Evolutionary conservation across 2,329 filamentous ascomycete genomes (phyloP), one percentile per base, ranked within the genome.

Genomic region (Didymella pinodella): DNA sequence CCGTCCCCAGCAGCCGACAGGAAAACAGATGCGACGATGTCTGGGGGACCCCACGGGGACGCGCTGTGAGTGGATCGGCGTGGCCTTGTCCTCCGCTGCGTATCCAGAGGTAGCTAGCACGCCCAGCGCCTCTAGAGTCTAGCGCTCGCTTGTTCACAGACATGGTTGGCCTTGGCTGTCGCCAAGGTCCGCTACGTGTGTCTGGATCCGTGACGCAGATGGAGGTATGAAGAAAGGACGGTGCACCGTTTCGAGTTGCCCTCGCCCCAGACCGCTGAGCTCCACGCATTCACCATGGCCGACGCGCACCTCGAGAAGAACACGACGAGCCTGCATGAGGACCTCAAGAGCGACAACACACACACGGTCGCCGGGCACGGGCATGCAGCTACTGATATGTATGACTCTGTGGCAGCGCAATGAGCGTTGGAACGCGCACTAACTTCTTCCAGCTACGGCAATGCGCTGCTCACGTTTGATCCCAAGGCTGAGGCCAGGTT

Each of bases 401-500:
- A 59, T 31, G 70, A 26, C 58, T 31, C 38, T 36, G 10, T 8
- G n/a, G 22, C 12, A 20, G 18, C n/a, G 29, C 26, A 28, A 2
- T 40, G 20, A 26, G 8, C 3, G 11, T 2, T 22, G 18, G 18
- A 20, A 31, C 25, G 4, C 14, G 36, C 32, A 45, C 64, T 68
- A 36, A 66, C 59, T 16, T 25, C 8, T n/a, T n/a, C 7, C 54
- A 76, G 73, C 47, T 74, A 75, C 43, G 73, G 74, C 28, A 65
- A 75, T 47, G 63, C 74, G 18, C 64, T 75, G 5, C 58, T 75
- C 22, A 51, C 70, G 0, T 85, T 88, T 64, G 86, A 89, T 64
- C 77, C 80, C 3, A 80, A 75, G 28, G 86, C 84, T 2, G 89
- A 90, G 69, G 73, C 81, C 7, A 82, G 79, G 50, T 79, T 91